These are phyloP conservation scores for Coniella vitis DNA, from an alignment of 2,329 filamentous ascomycete species.

Conservation along the genomic window DNA sequence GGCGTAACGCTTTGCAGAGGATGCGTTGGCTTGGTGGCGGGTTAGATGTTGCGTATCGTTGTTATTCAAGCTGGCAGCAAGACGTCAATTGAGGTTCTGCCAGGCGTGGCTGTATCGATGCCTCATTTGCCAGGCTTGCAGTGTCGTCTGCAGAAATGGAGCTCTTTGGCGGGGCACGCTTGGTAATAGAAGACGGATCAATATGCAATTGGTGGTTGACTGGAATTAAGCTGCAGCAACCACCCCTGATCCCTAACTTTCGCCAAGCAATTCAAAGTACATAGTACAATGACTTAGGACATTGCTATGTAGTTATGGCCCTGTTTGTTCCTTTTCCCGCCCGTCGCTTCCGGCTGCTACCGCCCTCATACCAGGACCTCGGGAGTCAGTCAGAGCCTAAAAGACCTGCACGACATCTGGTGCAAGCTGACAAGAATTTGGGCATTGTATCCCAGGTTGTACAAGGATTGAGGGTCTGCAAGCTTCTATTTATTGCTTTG, in stretches of 20 bases:
- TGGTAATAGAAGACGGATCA: constrained; percentile 13
- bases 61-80: neutral
- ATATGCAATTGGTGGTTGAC: constrained; percentile 6
- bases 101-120: constrained; percentile 7
- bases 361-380: neutral
- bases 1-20: neutral
- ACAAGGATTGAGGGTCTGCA: neutral
- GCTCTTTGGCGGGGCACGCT: neutral
- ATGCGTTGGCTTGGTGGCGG: neutral
- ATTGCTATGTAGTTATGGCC: too few species aligned
- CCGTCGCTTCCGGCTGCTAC: neutral
- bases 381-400: neutral
- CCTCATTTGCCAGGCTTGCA: constrained; percentile 13
- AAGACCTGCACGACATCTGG: constrained; percentile 1
- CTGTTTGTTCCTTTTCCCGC: constrained; percentile 1
- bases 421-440: neutral
- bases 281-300: too few species aligned
- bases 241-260: neutral
- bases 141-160: neutral
- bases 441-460: neutral
- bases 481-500: constrained; percentile 2
- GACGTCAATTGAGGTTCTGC: constrained; percentile 2
- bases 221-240: neutral
- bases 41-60: neutral
- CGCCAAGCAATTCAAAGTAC: too few species aligned